Evolutionary conservation across 345 rosid species (phyloP).

Genomic region (Erucastrum elatum): DNA sequence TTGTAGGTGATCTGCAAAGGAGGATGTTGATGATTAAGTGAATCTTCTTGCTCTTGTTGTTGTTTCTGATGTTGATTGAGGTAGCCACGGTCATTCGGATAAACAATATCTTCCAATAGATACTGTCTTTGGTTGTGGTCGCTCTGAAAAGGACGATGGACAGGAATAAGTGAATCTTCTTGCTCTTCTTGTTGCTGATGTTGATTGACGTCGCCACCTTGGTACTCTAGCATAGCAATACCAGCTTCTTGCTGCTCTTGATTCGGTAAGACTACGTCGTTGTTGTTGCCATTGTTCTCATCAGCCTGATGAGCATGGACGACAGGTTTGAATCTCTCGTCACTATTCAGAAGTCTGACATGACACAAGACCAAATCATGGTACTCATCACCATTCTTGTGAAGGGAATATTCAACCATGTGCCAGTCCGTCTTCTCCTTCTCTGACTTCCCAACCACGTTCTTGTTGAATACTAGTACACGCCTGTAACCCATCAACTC

Average conservation of each 20-base stretch:
- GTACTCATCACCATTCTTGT: not conserved
- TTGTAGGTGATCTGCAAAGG: not conserved
- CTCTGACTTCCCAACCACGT: not conserved
- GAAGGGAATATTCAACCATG: not conserved
- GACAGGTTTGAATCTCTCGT: not conserved
- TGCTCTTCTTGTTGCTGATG: not conserved
- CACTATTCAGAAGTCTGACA: not conserved
- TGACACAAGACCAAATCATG: constrained; percentile 9
- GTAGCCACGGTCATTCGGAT: not conserved
- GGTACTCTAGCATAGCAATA: not conserved
- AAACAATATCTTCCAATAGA: not conserved
- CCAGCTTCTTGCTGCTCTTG: not conserved
- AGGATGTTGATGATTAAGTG: not conserved
- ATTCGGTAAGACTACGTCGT: not conserved
- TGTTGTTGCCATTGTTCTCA: not conserved
- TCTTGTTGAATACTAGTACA: not conserved
- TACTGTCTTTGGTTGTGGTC: too few relatives aligned
- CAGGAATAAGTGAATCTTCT: not conserved
- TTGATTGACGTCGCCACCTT: not conserved
- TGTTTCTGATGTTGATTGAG: not conserved
- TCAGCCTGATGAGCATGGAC: not conserved
- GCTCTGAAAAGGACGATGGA: not conserved
- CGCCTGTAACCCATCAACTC: not conserved
- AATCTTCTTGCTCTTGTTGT: not conserved
- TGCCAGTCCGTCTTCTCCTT: not conserved